These are phyloP conservation scores for Phoma sp. DNA, from an alignment of 2,329 filamentous ascomycete species.

Conservation along the genomic window DNA sequence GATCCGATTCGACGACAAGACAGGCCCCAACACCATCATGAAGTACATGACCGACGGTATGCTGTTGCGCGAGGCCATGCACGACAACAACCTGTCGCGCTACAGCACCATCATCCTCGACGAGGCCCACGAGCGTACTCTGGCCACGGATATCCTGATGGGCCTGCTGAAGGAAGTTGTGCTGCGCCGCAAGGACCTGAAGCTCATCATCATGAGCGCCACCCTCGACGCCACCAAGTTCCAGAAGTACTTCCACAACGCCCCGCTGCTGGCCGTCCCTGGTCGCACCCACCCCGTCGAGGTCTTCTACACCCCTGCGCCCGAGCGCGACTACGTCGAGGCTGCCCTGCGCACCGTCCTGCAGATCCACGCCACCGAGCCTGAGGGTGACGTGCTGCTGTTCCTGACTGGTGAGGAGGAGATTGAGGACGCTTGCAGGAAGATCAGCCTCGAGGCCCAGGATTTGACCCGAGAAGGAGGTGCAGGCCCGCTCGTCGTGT, in stretches of 20 bases:
- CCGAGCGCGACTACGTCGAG: constrained; percentile 96
- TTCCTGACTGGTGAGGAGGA: constrained; percentile 99
- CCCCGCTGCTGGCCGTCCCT: constrained; percentile 90
- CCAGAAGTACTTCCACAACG: constrained; percentile 94
- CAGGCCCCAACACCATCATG: constrained; percentile 85
- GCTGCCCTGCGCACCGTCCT: constrained; percentile 92
- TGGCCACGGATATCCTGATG: constrained; percentile 94
- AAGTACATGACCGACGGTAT: constrained; percentile 99
- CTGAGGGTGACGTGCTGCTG: constrained; percentile 89
- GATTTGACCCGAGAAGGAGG: constrained; percentile 92
- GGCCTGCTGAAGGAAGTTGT: constrained; percentile 92
- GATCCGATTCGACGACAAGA: constrained; percentile 96
- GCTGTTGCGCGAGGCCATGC: constrained; percentile 91
- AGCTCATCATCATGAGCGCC: constrained; percentile 94
- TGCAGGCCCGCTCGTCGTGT: constrained; percentile 86
- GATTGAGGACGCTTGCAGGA: constrained; percentile 94
- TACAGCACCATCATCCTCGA: constrained; percentile 99
- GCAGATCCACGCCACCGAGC: constrained; percentile 93
- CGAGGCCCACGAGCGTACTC: constrained; percentile 96
- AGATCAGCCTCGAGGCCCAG: constrained; percentile 88
- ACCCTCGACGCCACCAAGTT: constrained; percentile 98
- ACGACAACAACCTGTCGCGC: constrained; percentile 85
- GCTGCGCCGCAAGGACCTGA: constrained; percentile 83
- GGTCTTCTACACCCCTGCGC: constrained; percentile 97
- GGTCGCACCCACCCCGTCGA: constrained; percentile 96